Evolutionary conservation across 1,284 basidiomycete species (phyloP).

Genomic region (Pterulicium gracile): DNA sequence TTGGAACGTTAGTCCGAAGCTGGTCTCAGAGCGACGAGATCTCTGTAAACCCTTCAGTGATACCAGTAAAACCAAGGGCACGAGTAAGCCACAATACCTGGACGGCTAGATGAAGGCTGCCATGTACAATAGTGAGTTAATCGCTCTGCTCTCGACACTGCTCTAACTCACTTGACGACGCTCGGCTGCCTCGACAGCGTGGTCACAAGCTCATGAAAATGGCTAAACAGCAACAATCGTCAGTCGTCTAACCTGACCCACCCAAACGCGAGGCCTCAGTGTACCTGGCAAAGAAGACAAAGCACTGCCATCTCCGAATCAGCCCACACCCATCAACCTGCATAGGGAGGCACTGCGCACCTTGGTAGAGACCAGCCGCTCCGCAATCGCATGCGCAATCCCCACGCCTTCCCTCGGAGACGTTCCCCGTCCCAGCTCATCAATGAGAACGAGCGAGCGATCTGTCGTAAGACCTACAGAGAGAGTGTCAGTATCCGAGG

Average conservation of each 20-base stretch:
- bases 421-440: conserved; percentile 87
- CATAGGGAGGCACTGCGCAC: conserved; percentile 24
- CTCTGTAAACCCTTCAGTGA: too few relatives aligned
- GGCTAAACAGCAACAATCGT: conserved; percentile 41
- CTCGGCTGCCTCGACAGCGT: conserved; percentile 64
- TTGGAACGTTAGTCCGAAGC: conserved; percentile 63
- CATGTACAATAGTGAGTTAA: too few relatives aligned
- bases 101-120: conserved; percentile 9
- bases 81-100: too few relatives aligned
- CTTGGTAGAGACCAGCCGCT: conserved; percentile 68
- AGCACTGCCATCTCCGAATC: conserved; percentile 38
- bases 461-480: conserved; percentile 60
- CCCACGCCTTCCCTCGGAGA: conserved; percentile 81
- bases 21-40: conserved; percentile 38
- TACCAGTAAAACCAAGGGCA: too few relatives aligned
- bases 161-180: conserved; percentile 54
- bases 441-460: conserved; percentile 72
- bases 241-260: too few relatives aligned
- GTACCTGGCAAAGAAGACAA: conserved; percentile 86
- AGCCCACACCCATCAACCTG: conserved; percentile 4
- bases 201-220: conserved; percentile 59
- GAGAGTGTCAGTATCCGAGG: too few relatives aligned
- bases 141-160: conserved; percentile 10
- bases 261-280: conserved; percentile 16
- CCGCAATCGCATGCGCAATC: conserved; percentile 87